Evolutionary conservation across 139 green algal genomes (phyloP).

Genomic region (Coccomyxa sp.): DNA sequence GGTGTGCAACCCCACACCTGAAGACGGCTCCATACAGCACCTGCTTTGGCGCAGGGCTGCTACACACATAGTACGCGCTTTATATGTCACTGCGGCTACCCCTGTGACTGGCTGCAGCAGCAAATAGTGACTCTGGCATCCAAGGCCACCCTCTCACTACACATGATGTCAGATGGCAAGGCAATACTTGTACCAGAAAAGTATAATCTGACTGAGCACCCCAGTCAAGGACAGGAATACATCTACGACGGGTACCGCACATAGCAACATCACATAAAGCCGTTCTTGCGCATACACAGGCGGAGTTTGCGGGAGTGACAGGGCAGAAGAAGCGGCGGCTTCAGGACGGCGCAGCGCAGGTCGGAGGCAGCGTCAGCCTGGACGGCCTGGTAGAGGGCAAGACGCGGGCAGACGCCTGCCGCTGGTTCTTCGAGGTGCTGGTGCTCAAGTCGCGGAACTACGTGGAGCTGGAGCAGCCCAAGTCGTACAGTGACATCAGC

Average conservation of each 20-base stretch:
- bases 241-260: too few species aligned
- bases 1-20: not conserved
- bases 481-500: constrained; percentile 51
- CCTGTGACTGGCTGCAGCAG: too few species aligned
- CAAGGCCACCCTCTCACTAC: too few species aligned
- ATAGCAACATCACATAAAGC: too few species aligned
- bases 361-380: constrained; percentile 10
- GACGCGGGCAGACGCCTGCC: constrained; percentile 32
- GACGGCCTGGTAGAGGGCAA: constrained; percentile 31
- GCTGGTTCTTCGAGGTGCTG: constrained; percentile 68
- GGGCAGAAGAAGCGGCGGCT: constrained; percentile 5
- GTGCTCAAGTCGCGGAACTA: constrained; percentile 51
- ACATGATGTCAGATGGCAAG: too few species aligned
- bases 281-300: not conserved
- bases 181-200: too few species aligned
- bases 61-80: too few species aligned
- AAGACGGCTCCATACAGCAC: not conserved
- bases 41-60: not conserved
- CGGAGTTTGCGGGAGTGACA: not conserved
- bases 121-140: too few species aligned
- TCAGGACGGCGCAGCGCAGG: not conserved
- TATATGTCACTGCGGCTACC: too few species aligned
- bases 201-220: too few species aligned
- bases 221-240: too few species aligned
- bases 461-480: constrained; percentile 47